Conservation (phyloP, 345 rosid genomes). For the Brassica nigra region DNA sequence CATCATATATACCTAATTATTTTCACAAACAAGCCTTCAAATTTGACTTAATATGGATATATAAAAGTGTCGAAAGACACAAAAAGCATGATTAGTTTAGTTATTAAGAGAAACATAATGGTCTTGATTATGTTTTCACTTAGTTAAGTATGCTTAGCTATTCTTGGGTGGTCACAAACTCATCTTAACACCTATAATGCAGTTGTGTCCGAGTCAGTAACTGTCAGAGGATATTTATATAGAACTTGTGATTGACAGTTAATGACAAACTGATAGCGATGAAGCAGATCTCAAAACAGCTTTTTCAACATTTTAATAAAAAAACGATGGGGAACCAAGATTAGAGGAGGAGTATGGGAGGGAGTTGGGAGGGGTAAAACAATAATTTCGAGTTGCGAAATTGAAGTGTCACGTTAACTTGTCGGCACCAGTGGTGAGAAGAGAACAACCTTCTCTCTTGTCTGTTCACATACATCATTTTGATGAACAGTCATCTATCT, state of each 20-base stretch:
- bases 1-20: slow-evolving; percentile 15
- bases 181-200: slow-evolving; percentile 4
- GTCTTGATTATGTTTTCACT: slow-evolving; percentile 4
- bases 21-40: slow-evolving; percentile 3
- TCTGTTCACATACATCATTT: slow-evolving; percentile 30
- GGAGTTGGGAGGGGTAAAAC: slow-evolving; percentile 33
- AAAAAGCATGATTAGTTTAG: background rate
- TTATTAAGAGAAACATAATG: slow-evolving; percentile 9
- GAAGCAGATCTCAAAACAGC: slow-evolving; percentile 10
- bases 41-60: slow-evolving; percentile 12
- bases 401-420: slow-evolving; percentile 41
- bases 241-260: slow-evolving; percentile 8
- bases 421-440: slow-evolving; percentile 41
- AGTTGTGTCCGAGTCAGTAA: background rate
- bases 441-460: slow-evolving; percentile 38
- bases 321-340: background rate
- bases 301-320: background rate
- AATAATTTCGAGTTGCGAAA: slow-evolving; percentile 22
- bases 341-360: slow-evolving; percentile 11
- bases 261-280: background rate
- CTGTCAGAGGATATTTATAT: slow-evolving; percentile 5
- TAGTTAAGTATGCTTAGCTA: background rate
- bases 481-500: slow-evolving; percentile 27
- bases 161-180: background rate
- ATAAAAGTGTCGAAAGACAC: background rate